Percentiles rank a stretch among this genome's conserved stretches.
Conservation (phyloP, 352 stramenopile species). For the Phytophthora pluvialis region DNA sequence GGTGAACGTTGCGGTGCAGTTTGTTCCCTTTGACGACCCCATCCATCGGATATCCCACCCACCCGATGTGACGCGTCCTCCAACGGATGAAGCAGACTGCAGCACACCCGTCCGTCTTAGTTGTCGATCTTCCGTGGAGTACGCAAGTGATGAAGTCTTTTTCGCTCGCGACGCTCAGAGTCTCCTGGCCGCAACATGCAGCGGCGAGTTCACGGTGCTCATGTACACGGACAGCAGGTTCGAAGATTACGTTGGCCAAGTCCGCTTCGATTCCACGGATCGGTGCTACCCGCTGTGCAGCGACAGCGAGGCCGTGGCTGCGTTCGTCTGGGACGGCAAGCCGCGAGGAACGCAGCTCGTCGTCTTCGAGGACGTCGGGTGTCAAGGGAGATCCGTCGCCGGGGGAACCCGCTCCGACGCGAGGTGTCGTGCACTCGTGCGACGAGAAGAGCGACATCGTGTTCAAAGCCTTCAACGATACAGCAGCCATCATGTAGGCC, state of each 20-base stretch:
- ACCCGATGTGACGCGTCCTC: conserved; percentile 9
- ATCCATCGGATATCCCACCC: no score
- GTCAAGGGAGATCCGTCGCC: conserved; percentile 15
- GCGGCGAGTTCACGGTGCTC: conserved; percentile 17
- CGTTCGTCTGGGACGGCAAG: conserved; percentile 27
- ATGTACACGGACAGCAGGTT: conserved; percentile 37
- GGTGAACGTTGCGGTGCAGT: background rate
- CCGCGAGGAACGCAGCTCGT: conserved; percentile 20
- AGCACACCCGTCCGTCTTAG: conserved; percentile 18
- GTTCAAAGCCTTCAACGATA: conserved; percentile 28
- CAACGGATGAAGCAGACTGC: no score
- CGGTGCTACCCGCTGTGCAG: conserved; percentile 27
- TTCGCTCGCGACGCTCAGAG: background rate
- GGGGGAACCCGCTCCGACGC: conserved; percentile 10
- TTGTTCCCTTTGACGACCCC: no score
- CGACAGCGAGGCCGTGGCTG: conserved; percentile 10
- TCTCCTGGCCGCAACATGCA: conserved; percentile 1
- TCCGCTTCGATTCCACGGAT: conserved; percentile 27
- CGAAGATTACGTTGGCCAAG: conserved; percentile 28
- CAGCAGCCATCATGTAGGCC: conserved; percentile 4
- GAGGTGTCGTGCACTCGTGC: conserved; percentile 22
- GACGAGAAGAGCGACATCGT: conserved; percentile 29
- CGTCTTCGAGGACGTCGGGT: conserved; percentile 28
- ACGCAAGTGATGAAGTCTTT: conserved; percentile 19
- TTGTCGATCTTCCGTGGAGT: conserved; percentile 12